Evolutionary conservation across 1,139 yeast genomes (phyloP).

Genomic region (Spathaspora sp.): DNA sequence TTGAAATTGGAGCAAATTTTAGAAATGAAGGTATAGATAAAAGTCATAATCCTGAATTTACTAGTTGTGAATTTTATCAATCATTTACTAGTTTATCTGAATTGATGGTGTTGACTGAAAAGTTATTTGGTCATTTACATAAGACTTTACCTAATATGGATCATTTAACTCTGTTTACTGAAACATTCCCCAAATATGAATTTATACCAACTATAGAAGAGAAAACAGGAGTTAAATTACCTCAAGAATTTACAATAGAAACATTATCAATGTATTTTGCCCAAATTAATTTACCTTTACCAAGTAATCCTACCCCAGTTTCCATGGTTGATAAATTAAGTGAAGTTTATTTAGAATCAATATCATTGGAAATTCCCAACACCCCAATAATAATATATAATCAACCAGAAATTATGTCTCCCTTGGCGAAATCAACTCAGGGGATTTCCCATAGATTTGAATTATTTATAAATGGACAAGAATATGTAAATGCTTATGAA

Average conservation of each 20-base stretch:
- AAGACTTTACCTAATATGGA: conserved; percentile 19
- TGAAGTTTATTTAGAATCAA: conserved; percentile 63
- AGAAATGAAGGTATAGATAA: conserved; percentile 92
- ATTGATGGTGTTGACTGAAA: conserved; percentile 64
- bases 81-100: conserved; percentile 71
- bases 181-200: conserved; percentile 45
- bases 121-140: conserved; percentile 45
- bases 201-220: conserved; percentile 57
- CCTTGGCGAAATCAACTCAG: conserved; percentile 73
- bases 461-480: conserved; percentile 75
- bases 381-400: conserved; percentile 74
- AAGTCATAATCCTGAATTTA: conserved; percentile 94
- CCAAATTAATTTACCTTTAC: conserved; percentile 30
- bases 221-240: conserved; percentile 43
- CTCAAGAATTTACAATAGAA: conserved; percentile 36
- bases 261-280: conserved; percentile 39
- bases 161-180: conserved; percentile 16
- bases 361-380: conserved; percentile 27
- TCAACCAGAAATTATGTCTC: conserved; percentile 85
- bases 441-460: conserved; percentile 75
- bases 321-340: conserved; percentile 69
- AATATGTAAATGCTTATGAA: conserved; percentile 91
- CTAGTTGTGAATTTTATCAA: conserved; percentile 91
- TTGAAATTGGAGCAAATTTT: conserved; percentile 82
- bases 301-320: conserved; percentile 48